phyloP scores from a whole-genome alignment of 2,329 filamentous ascomycete genomes.

The Metarhizium brunneum region DNA sequence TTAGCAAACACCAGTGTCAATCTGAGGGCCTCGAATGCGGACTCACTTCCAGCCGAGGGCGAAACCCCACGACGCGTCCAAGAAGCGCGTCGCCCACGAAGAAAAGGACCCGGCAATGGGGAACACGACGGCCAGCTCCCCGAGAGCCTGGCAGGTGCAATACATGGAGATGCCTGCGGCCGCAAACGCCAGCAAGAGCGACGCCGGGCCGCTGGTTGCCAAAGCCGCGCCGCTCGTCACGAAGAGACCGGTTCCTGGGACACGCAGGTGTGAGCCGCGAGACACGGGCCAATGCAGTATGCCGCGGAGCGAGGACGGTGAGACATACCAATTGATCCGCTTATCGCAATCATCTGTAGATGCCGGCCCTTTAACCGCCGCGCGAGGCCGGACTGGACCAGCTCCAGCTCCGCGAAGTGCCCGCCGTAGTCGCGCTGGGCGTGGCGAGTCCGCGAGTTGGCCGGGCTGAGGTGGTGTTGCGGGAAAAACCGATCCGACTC shows the following conservation, averaged over 20 bases:
- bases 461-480: constrained; percentile 28
- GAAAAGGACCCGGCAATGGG: constrained; percentile 89
- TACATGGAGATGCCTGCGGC: constrained; percentile 82
- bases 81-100: constrained; percentile 81
- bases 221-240: constrained; percentile 71
- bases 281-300: not conserved
- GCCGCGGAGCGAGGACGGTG: not conserved
- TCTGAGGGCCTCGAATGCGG: too few relatives aligned
- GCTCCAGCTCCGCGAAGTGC: constrained; percentile 56
- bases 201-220: constrained; percentile 64
- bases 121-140: constrained; percentile 83
- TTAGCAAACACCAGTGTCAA: not conserved
- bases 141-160: constrained; percentile 83
- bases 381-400: constrained; percentile 64
- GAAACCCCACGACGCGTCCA: constrained; percentile 91
- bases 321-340: constrained; percentile 67
- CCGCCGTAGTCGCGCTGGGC: constrained; percentile 44
- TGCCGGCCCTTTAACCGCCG: constrained; percentile 74
- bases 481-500: constrained; percentile 39
- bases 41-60: constrained; percentile 83
- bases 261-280: constrained; percentile 17
- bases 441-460: constrained; percentile 19
- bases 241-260: constrained; percentile 67
- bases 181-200: constrained; percentile 63
- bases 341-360: constrained; percentile 96